Base-by-base conservation (phyloP, 345 rosid genomes). In the Syzygium oleosum region DNA sequence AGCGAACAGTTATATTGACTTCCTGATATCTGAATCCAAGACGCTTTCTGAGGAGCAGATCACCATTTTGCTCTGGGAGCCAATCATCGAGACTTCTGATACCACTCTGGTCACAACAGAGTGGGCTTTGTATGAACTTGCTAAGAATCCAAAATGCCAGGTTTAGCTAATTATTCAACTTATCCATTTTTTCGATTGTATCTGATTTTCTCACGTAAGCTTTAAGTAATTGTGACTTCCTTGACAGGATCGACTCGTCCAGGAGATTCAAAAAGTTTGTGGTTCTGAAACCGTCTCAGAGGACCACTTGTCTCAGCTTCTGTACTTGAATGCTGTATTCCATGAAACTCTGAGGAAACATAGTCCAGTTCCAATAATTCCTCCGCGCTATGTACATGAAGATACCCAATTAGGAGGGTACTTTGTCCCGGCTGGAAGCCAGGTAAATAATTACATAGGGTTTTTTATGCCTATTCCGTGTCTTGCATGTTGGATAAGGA, bases 101-200 rank as follows among this genome's bases (percentile, higher is more conserved):
- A 95, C 99, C n/a, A 94, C 96, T 86, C 59, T 95, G 90, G 97
- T 96, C 46, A 88, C 97, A 86, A 90, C 98, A 41, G 99, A 98
- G 91, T 97, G 99, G 99, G 99, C 98, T 2, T 90, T 96, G 15
- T 96, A 94, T 85, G 96, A 98, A 87, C 98, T 98, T 12, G 98
- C 98, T 9, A 96, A 93, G 87, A 91, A 92, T 89, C 92, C 92
- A 38, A 88, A 7, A 41, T 89, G 89, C 4, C 99, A 95, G 96
- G 97, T 95, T 87, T n/a, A 38, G 84, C 68, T 38, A 11, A 54
- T 16, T 51, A 54, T 19, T 59, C 63, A 63, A 34, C 55, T 80
- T 34, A 12, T 19, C 80, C 83, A 5, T 41, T 2, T 61, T 79
- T 15, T 19, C 11, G 5, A 51, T 22, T 19, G 27, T 16, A 23